phyloP scores from a whole-genome alignment of 179 eudicot genomes.

The Drosera spatulata region DNA sequence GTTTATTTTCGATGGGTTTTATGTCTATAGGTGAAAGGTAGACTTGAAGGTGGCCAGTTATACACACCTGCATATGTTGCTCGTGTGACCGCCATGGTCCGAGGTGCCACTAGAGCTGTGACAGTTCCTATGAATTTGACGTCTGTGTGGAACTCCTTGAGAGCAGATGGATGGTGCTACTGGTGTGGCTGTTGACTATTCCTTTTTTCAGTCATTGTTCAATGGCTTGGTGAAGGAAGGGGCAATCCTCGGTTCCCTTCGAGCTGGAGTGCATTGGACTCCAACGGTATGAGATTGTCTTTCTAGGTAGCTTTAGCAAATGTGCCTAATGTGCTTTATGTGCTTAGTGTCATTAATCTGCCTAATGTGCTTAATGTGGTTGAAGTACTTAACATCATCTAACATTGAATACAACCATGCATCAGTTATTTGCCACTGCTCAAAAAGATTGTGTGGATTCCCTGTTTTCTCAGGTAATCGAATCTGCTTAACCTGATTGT shows the following conservation, averaged over 20 bases:
- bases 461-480: constrained; percentile 66
- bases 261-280: constrained; percentile 99
- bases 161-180: constrained; percentile 82
- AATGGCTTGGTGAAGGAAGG: constrained; percentile 74
- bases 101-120: constrained; percentile 91
- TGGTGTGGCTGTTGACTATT: constrained; percentile 82
- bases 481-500: neutral
- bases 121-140: constrained; percentile 85
- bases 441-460: constrained; percentile 85
- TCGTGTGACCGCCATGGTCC: constrained; percentile 89
- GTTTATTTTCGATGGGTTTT: neutral
- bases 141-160: constrained; percentile 79
- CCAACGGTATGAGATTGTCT: constrained; percentile 54
- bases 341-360: too few species aligned
- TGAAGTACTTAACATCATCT: too few species aligned
- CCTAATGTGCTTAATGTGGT: too few species aligned
- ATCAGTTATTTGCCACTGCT: constrained; percentile 78
- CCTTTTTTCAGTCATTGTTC: constrained; percentile 88
- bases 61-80: constrained; percentile 96
- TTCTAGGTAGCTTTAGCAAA: neutral
- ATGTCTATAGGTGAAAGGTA: constrained; percentile 61
- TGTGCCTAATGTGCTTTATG: neutral
- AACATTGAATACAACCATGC: neutral
- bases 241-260: constrained; percentile 81
- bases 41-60: constrained; percentile 97